Evolutionary conservation across 176 grass and related monocot genomes (phyloP).

Genomic region (Cocos nucifera): DNA sequence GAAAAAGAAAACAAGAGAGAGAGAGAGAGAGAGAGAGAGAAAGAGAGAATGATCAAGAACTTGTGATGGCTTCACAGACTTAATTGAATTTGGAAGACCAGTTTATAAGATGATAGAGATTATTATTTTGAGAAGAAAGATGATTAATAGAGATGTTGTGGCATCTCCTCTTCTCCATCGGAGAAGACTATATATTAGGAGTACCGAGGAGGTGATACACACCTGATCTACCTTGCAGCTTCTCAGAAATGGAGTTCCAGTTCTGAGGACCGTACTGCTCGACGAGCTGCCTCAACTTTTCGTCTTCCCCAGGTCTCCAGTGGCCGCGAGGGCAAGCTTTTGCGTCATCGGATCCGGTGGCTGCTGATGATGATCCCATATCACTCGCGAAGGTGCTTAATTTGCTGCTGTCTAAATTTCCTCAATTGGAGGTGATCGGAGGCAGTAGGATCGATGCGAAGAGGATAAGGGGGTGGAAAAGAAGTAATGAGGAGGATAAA

Average conservation of each 20-base stretch:
- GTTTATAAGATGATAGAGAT: too few relatives aligned
- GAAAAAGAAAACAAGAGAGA: not conserved
- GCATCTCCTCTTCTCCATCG: too few relatives aligned
- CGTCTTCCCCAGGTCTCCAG: constrained; percentile 14
- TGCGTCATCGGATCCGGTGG: not conserved
- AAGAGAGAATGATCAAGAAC: not conserved
- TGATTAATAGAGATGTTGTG: too few relatives aligned
- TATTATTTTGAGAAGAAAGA: too few relatives aligned
- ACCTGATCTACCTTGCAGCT: constrained; percentile 21
- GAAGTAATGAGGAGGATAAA: constrained; percentile 4
- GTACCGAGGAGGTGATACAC: too few relatives aligned
- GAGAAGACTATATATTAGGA: too few relatives aligned
- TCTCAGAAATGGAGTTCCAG: constrained; percentile 23
- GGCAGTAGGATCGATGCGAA: not conserved
- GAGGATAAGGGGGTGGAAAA: not conserved
- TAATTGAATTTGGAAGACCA: too few relatives aligned
- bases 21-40: not conserved
- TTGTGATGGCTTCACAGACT: too few relatives aligned
- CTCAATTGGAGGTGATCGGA: not conserved
- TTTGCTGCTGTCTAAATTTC: not conserved
- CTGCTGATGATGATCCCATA: not conserved
- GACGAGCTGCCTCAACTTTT: constrained; percentile 14
- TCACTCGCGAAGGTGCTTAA: not conserved
- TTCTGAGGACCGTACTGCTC: constrained; percentile 23
- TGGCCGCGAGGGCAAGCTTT: constrained; percentile 16